These are phyloP conservation scores for Aureobasidium vineae DNA, from an alignment of 2,329 filamentous ascomycete species.

Conservation along the genomic window DNA sequence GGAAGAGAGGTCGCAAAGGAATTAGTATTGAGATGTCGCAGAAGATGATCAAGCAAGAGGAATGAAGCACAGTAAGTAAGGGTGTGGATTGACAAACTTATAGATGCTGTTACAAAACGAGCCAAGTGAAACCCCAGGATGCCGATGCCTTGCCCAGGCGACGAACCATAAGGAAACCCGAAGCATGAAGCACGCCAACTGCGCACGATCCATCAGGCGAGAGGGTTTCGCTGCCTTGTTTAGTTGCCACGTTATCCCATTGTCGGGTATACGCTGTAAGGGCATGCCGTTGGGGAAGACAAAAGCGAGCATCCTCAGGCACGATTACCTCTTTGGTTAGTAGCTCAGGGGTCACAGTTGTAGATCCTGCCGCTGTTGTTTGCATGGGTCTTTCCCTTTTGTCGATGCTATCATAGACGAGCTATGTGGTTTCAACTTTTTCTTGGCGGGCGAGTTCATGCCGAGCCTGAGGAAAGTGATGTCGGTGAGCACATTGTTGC, in stretches of 20 bases:
- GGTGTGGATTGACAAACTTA: neutral
- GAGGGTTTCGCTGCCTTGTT: neutral
- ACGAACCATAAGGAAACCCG: neutral
- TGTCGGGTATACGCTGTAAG: neutral
- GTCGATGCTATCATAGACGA: neutral
- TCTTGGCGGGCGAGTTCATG: too few species aligned
- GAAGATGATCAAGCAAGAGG: neutral
- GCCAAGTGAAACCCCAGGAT: slow-evolving; percentile 22
- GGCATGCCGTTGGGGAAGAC: neutral
- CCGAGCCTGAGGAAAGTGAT: neutral
- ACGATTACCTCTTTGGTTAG: neutral
- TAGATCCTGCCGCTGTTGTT: neutral
- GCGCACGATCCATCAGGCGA: slow-evolving; percentile 16
- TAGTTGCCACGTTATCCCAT: neutral
- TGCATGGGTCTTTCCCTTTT: neutral
- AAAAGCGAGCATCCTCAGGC: neutral
- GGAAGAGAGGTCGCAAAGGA: neutral
- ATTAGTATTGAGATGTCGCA: too few species aligned
- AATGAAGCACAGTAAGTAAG: neutral
- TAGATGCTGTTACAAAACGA: neutral
- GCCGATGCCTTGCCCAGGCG: slow-evolving; percentile 1
- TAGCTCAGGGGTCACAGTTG: slow-evolving; percentile 5
- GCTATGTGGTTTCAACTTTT: neutral
- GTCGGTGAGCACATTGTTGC: neutral
- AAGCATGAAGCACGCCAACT: slow-evolving; percentile 12